Evolutionary conservation across 2,329 filamentous ascomycete genomes (phyloP), one percentile per base, ranked within the genome.

Genomic region (Ophiosphaerella korrae): DNA sequence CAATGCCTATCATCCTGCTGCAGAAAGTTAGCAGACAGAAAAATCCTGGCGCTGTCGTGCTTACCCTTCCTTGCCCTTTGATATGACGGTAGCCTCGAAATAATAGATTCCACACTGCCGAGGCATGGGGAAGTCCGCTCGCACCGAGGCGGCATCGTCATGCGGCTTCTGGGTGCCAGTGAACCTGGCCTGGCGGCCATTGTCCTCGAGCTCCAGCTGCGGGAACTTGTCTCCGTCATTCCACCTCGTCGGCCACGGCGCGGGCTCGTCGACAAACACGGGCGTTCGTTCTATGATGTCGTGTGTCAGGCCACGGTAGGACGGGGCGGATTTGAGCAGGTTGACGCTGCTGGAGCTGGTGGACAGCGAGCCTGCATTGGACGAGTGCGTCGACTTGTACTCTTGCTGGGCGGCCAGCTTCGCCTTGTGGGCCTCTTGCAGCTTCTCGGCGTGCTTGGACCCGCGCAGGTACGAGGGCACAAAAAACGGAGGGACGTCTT

Each of bases 81-180:
- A 83, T 43, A 87, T 71, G 41, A 90, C 82, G 7, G 83, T 84
- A 31, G 86, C 80, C 66, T 99, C 94, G 68, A 86, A 99, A 72
- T 99, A 99, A 74, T 96, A 99, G 52, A 99, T 88, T 2, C 94
- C 94, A 60, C 90, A 94, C 67, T 96, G 88, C 32, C 86, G 82
- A 3, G 94, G 92, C 85, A 97, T 97, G 42, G 87, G 84, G 70
- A 92, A 81, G 72, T 99, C 89, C 24, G 92, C 85, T 48, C 94
- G 86, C 50, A 96, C 86, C 11, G 90, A 85, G 32, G 86, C 91
- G 14, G 91, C 90, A 71, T 97, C 94, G 66, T 88, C 85, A 51
- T 80, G 77, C 38, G 82, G 81, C 69, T 85, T 84, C 35, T 78
- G 76, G 9, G 78, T 72, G 18, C 84, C 84, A 3, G 65, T 56